These are phyloP conservation scores for Talaromyces pinophilus DNA, from an alignment of 2,329 filamentous ascomycete genomes.

Conservation along the genomic window DNA sequence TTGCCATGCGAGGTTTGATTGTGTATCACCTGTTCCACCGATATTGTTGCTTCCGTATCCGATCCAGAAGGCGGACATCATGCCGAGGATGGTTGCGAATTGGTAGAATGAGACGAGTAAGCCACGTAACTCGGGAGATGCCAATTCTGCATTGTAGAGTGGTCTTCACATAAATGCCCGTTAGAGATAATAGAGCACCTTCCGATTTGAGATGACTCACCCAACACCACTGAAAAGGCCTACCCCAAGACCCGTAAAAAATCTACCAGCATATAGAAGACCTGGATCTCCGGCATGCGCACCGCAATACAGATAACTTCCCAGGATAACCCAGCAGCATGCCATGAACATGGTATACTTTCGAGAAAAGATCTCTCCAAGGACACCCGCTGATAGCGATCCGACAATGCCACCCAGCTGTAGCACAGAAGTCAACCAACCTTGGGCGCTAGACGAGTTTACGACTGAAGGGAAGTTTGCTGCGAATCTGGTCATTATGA, in stretches of 20 bases:
- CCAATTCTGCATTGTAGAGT: slow-evolving; percentile 55
- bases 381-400: slow-evolving; percentile 46
- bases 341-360: slow-evolving; percentile 57
- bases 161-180: slow-evolving; percentile 36
- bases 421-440: slow-evolving; percentile 54
- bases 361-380: slow-evolving; percentile 54
- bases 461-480: slow-evolving; percentile 50
- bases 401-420: slow-evolving; percentile 52
- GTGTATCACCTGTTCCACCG: slow-evolving; percentile 30
- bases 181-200: not conserved
- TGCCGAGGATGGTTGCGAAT: slow-evolving; percentile 38
- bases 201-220: not conserved
- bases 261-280: slow-evolving; percentile 27
- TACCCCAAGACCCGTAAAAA: slow-evolving; percentile 37
- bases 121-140: slow-evolving; percentile 37
- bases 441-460: slow-evolving; percentile 41
- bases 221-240: slow-evolving; percentile 24
- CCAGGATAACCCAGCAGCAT: slow-evolving; percentile 51
- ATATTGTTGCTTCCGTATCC: slow-evolving; percentile 49
- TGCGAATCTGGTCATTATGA: slow-evolving; percentile 55
- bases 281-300: slow-evolving; percentile 30
- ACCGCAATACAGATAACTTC: slow-evolving; percentile 39
- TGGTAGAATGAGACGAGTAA: slow-evolving; percentile 39
- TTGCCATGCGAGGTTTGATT: slow-evolving; percentile 47
- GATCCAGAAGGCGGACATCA: slow-evolving; percentile 40